Conservation (phyloP, 2,329 filamentous ascomycete genomes). For the Arthroderma sp. region DNA sequence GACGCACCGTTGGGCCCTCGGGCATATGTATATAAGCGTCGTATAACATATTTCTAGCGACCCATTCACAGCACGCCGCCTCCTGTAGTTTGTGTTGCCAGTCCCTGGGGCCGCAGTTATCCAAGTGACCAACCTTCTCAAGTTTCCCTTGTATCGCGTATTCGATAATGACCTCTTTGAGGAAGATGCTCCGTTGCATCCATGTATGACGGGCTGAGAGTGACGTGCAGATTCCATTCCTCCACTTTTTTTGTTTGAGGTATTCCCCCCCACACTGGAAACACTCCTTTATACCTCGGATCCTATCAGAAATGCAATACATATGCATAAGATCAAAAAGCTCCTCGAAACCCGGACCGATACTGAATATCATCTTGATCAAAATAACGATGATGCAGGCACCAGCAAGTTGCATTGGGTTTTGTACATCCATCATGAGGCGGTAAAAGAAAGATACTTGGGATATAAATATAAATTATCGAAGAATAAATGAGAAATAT, state of each 20-base stretch:
- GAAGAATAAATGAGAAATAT: background rate
- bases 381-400: background rate
- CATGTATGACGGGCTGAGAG: too few species aligned
- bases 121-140: background rate
- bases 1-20: background rate
- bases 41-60: background rate
- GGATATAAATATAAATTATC: background rate
- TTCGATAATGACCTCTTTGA: background rate
- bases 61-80: background rate
- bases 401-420: background rate
- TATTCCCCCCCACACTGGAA: background rate
- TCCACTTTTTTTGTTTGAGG: background rate
- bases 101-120: background rate
- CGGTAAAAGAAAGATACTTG: background rate
- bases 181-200: background rate
- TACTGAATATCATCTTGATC: background rate
- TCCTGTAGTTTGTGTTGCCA: background rate
- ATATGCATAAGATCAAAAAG: constrained; percentile 3
- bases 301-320: constrained; percentile 1
- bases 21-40: background rate
- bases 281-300: background rate
- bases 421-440: background rate
- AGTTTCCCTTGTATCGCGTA: background rate
- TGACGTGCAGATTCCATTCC: background rate
- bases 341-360: background rate